A percentile compares a stretch with the other conserved stretches of the same genome.
These are phyloP conservation scores for Gracilaria vermiculophylla DNA, from an alignment of 23 red algal species.

Conservation along the genomic window DNA sequence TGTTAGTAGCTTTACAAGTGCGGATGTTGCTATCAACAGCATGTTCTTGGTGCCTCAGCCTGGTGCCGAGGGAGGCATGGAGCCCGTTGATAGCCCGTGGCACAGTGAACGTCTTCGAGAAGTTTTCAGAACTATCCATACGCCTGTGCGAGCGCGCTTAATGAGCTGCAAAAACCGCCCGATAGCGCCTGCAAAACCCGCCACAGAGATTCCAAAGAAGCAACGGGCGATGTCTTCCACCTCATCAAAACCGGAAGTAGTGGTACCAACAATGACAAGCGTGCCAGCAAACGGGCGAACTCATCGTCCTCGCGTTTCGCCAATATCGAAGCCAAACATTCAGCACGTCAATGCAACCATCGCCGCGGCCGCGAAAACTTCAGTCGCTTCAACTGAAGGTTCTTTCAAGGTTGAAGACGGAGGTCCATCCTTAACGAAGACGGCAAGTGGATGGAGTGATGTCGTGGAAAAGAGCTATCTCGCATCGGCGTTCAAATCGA, in stretches of 20 bases:
- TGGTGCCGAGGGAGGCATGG: constrained; percentile 42
- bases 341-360: background rate
- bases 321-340: too few species aligned
- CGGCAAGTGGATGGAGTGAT: background rate
- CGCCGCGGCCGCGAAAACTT: background rate
- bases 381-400: background rate
- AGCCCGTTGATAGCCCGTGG: constrained; percentile 2
- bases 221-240: background rate
- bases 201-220: background rate
- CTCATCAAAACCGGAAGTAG: background rate
- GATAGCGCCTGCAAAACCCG: background rate
- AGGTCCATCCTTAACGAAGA: background rate
- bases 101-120: constrained; percentile 37
- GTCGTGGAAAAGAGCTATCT: constrained; percentile 36
- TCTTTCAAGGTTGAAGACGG: background rate
- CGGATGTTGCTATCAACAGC: constrained; percentile 72
- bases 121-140: constrained; percentile 7
- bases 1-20: constrained; percentile 48
- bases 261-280: too few species aligned
- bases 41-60: constrained; percentile 60
- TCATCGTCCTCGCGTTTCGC: too few species aligned
- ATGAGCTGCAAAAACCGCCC: constrained; percentile 37
- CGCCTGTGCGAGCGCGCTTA: constrained; percentile 13
- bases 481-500: constrained; percentile 50
- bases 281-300: background rate